These are phyloP conservation scores for Crotalaria pallida DNA, from an alignment of 306 rosid species.

Conservation along the genomic window DNA sequence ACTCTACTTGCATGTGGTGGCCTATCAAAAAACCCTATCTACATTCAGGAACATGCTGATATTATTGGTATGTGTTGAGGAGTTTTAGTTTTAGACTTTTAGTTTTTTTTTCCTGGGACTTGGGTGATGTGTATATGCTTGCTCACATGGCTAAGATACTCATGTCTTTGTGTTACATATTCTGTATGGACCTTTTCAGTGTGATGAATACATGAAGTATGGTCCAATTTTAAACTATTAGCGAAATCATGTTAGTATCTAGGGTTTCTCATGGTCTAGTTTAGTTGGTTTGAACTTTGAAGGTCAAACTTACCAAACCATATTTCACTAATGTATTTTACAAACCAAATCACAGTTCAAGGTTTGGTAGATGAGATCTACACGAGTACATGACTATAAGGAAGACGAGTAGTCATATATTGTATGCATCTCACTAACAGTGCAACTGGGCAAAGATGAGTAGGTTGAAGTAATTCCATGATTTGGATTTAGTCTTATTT, in stretches of 20 bases:
- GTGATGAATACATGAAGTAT: slow-evolving; percentile 1
- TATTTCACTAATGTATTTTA: not conserved
- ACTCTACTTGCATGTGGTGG: slow-evolving; percentile 97
- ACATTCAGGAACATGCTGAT: slow-evolving; percentile 92
- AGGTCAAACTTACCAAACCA: not conserved
- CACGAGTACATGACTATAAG: no score
- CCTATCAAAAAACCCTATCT: slow-evolving; percentile 74
- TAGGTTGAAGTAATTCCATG: slow-evolving; percentile 15
- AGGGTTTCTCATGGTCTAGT: not conserved
- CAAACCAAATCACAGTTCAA: not conserved
- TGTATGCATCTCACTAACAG: no score
- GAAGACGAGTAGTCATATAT: no score
- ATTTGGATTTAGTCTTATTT: slow-evolving; percentile 14
- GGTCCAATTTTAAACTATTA: not conserved
- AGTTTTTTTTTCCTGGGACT: no score
- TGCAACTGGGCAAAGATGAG: not conserved
- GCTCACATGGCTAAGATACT: not conserved
- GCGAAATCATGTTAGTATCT: not conserved
- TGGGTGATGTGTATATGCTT: not conserved
- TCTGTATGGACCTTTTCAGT: not conserved
- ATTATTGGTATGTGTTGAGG: slow-evolving; percentile 55
- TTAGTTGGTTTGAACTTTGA: slow-evolving; percentile 18
- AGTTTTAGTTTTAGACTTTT: not conserved
- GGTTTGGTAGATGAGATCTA: no score
- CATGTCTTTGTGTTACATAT: slow-evolving; percentile 1